Evolutionary conservation across 2,329 filamentous ascomycete species (phyloP).

Genomic region (Ceratocystis alfenasii): DNA sequence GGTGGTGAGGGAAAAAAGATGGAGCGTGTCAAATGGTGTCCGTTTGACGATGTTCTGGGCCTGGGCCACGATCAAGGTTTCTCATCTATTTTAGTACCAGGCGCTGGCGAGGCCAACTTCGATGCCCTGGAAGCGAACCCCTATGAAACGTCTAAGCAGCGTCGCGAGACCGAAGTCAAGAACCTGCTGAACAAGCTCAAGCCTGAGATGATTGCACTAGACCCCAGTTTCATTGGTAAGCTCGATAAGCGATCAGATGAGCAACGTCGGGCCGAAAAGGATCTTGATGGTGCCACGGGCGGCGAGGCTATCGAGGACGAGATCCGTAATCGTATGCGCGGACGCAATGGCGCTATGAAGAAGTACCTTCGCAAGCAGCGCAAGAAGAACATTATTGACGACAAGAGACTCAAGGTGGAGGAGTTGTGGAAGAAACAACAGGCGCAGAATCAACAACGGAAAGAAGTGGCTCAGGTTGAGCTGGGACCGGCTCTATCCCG

Average conservation of each 20-base stretch:
- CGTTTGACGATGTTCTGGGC: slow-evolving; percentile 85
- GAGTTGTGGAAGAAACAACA: slow-evolving; percentile 65
- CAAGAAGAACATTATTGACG: slow-evolving; percentile 88
- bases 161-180: slow-evolving; percentile 86
- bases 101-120: slow-evolving; percentile 93
- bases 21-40: slow-evolving; percentile 80
- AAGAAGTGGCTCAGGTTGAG: slow-evolving; percentile 54
- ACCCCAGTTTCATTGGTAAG: slow-evolving; percentile 83
- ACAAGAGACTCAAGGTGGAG: slow-evolving; percentile 77
- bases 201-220: slow-evolving; percentile 91
- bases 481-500: slow-evolving; percentile 76
- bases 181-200: slow-evolving; percentile 83
- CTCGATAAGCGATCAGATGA: slow-evolving; percentile 71
- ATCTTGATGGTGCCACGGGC: slow-evolving; percentile 58
- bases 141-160: slow-evolving; percentile 84
- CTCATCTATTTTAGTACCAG: slow-evolving; percentile 78
- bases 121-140: slow-evolving; percentile 90
- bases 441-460: slow-evolving; percentile 51
- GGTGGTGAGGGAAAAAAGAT: slow-evolving; percentile 72
- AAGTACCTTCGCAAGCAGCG: slow-evolving; percentile 87
- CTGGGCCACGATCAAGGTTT: slow-evolving; percentile 77
- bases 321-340: slow-evolving; percentile 65
- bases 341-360: slow-evolving; percentile 78
- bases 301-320: slow-evolving; percentile 42
- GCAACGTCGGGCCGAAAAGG: slow-evolving; percentile 63